A percentile compares a stretch with the other conserved stretches of the same genome.
Conservation (phyloP, 345 rosid species). For the Brassica rapa region DNA sequence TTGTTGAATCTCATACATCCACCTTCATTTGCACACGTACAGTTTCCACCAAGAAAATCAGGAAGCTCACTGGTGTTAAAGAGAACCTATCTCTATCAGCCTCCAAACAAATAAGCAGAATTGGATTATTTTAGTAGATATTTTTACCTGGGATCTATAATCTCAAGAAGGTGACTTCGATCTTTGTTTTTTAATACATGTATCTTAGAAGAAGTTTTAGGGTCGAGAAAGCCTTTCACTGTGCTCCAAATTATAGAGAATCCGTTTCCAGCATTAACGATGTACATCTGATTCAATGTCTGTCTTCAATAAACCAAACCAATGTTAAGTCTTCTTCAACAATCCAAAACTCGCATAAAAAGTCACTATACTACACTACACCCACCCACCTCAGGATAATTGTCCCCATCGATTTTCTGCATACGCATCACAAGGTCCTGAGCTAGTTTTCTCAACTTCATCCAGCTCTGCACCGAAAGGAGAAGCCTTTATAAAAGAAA, state of each 20-base stretch:
- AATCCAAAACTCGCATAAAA: neutral
- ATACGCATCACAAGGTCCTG: constrained; percentile 89
- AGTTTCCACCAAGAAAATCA: constrained; percentile 89
- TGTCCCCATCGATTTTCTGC: constrained; percentile 97
- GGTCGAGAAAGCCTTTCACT: constrained; percentile 85
- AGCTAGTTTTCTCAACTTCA: constrained; percentile 90
- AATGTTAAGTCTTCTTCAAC: constrained; percentile 34
- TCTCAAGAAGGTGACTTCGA: constrained; percentile 69
- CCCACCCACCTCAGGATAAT: constrained; percentile 92
- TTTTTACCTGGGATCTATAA: constrained; percentile 74
- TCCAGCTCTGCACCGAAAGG: constrained; percentile 62
- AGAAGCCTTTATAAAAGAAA: neutral
- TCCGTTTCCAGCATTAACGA: constrained; percentile 85
- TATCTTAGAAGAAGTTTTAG: constrained; percentile 86
- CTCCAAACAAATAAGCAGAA: constrained; percentile 10
- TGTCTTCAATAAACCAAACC: constrained; percentile 46
- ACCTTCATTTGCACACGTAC: constrained; percentile 75
- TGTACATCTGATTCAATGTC: constrained; percentile 94
- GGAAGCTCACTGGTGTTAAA: constrained; percentile 77
- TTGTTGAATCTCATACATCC: constrained; percentile 82
- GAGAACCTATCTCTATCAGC: constrained; percentile 4
- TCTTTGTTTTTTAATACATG: constrained; percentile 83
- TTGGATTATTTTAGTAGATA: constrained; percentile 11
- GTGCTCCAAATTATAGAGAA: constrained; percentile 91
- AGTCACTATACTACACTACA: neutral